A percentile compares a stretch with the other conserved stretches of the same genome.
These are phyloP conservation scores for Ceratobasidium sp. DNA, from an alignment of 1,284 basidiomycete genomes.

Conservation along the genomic window DNA sequence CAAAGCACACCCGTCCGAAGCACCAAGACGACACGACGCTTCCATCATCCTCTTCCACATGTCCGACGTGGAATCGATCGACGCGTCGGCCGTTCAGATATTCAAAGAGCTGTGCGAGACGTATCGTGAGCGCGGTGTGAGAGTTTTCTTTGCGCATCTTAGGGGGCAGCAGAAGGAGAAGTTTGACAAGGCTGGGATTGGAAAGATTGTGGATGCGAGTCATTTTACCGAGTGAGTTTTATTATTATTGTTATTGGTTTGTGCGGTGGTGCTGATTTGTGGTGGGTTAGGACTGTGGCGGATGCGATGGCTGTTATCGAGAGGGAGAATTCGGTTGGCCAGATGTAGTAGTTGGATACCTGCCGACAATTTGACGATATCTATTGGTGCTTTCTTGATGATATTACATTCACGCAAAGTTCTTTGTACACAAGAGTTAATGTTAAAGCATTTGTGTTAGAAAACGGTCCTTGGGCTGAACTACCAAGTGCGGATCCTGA, in stretches of 20 bases:
- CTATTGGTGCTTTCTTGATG: not conserved
- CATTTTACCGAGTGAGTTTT: slow-evolving; percentile 78
- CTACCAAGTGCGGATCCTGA: not conserved
- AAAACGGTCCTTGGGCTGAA: not conserved
- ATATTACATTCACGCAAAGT: not conserved
- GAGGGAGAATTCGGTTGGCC: slow-evolving; percentile 28
- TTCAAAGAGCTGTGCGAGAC: slow-evolving; percentile 83
- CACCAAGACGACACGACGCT: slow-evolving; percentile 80
- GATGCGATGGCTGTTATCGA: slow-evolving; percentile 48
- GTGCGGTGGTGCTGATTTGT: not conserved
- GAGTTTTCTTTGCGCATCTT: slow-evolving; percentile 84
- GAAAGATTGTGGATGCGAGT: slow-evolving; percentile 72
- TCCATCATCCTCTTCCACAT: slow-evolving; percentile 88
- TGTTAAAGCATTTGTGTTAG: not conserved
- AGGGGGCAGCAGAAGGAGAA: slow-evolving; percentile 66
- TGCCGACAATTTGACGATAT: not conserved
- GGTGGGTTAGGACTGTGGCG: slow-evolving; percentile 44
- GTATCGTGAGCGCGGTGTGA: slow-evolving; percentile 82
- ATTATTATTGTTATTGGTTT: not conserved
- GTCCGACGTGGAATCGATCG: slow-evolving; percentile 85
- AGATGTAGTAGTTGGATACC: slow-evolving; percentile 9
- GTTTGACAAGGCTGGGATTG: slow-evolving; percentile 77
- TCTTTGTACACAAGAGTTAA: not conserved
- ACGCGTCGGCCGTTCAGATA: slow-evolving; percentile 89
- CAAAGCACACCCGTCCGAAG: slow-evolving; percentile 87